Base-by-base conservation (phyloP, 2,329 filamentous ascomycete species). In the Fusarium sarcochroum region DNA sequence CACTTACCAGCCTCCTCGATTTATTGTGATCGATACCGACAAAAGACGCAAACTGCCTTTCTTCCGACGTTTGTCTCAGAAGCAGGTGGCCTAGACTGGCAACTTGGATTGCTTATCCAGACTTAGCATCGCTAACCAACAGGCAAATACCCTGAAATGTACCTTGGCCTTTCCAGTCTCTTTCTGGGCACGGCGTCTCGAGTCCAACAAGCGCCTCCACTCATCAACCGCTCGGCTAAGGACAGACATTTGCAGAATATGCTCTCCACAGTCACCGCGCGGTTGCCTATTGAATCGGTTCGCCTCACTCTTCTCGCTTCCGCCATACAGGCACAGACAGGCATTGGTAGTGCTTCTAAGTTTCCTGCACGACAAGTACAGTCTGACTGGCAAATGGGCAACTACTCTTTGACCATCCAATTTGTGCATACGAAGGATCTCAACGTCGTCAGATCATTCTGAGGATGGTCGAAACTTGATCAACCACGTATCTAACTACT, bases 181-280 rank as follows among this genome's bases (percentile, higher is more conserved):
- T 34, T 30, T 35, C 25, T 55, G 35, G 54, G 37, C 30, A 57
- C 59, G 47, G 51, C 54, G 58, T 51, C 58, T 59, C 59, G 51
- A 65, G 61, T 58, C 57, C 47, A 66, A 58, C 58, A 74, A 73
- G 72, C 72, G 62, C 72, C 64, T 62, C 53, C 58, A 41, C 44
- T 61, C 41, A 42, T 54, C 67, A 64, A 66, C 67, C 62, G 57
- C 70, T 73, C 66, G 72, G 64, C 62, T 72, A 73, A 44, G 18
- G 30, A 32, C 46, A 68, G 27, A 60, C 37, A 59, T 58, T 66
- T 65, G 55, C 45, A 58, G 45, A 45, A 63, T 46, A 48, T 55
- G 53, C 42, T 56, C 47, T 55, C 57, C 61, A 57, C 53, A 27
- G n/a, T 51, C 62, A 59, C 48, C 59, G 48, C 51, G 45, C 63